A percentile compares a stretch with the other conserved stretches of the same genome.
phyloP scores from a whole-genome alignment of 1,284 basidiomycete species.

The Flammula alnicola region DNA sequence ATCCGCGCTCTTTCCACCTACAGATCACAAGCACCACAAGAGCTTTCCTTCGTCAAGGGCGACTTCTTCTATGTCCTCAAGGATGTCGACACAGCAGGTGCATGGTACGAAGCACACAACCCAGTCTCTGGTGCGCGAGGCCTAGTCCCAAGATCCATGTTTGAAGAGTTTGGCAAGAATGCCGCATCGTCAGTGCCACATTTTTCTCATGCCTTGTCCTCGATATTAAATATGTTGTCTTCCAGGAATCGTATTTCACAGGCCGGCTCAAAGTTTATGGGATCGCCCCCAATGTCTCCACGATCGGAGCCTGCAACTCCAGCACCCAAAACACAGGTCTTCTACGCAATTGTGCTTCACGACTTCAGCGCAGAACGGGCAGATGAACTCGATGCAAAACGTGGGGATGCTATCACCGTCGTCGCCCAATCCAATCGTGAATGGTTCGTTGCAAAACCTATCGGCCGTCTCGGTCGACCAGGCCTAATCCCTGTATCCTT shows the following conservation, averaged over 20 bases:
- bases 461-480: constrained; percentile 91
- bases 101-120: constrained; percentile 90
- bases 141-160: constrained; percentile 84
- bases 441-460: constrained; percentile 94
- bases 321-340: constrained; percentile 61
- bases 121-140: constrained; percentile 92
- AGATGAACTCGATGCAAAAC: constrained; percentile 95
- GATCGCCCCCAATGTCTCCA: constrained; percentile 24
- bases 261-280: constrained; percentile 26
- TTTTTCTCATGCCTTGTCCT: constrained; percentile 12
- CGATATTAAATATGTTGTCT: constrained; percentile 11
- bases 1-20: constrained; percentile 85
- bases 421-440: constrained; percentile 91
- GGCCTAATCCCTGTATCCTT: constrained; percentile 97
- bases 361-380: constrained; percentile 94
- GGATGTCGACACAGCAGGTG: constrained; percentile 61
- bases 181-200: constrained; percentile 55
- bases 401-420: constrained; percentile 92
- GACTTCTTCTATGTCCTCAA: constrained; percentile 97
- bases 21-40: constrained; percentile 77
- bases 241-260: constrained; percentile 48
- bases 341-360: constrained; percentile 94
- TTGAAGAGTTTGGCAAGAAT: constrained; percentile 88
- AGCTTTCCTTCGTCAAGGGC: constrained; percentile 91
- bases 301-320: constrained; percentile 34